Evolutionary conservation across 805 yeast species (phyloP), one percentile per base, ranked within the genome.

Genomic region (Lipomyces spencermartinsiae): DNA sequence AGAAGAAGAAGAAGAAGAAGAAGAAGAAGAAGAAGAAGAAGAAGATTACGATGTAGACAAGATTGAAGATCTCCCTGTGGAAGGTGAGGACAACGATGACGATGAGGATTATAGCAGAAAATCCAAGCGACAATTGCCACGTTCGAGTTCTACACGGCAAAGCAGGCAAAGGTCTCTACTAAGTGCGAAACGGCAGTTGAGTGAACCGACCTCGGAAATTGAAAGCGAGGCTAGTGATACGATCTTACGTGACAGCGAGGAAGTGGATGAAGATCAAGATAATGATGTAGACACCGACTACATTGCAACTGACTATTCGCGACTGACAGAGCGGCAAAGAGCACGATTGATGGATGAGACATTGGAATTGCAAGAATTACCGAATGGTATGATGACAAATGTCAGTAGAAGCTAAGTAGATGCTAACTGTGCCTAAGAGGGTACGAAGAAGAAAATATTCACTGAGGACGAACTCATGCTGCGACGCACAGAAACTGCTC

Each of bases 401-500:
- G 5, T 39, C 65, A 33, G 39, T 66, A n/a, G 78, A 78, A 2
- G 77, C 74, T 25, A 71, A 76, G 19, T 46, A 69, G 31, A 77
- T 71, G 59, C 65, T 77, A 46, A 79, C 77, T n/a, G 22, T n/a
- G 49, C 8, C 9, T 43, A 16, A 39, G 74, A 74, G 25, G 76
- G 74, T 33, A 68, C 74, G 22, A 82, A 83, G 68, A 87, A 86
- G 76, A 85, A 85, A 69, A 83, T 83, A 46, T 83, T 91, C 63
- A 88, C 96, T 0, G 97, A 89, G 66, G 97, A 94, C 77, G 97
- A 93, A 79, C 84, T 88, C 53, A 91, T 90, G 59, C 78, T 92
- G 67, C 85, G 93, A 58, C 87, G 93, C 70, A 91, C 96, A 0
- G 99, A 94, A 77, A 88, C 87, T 74, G 94, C 97, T 0, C 85